Conservation (phyloP, 768 basidiomycete genomes). For the Rhodocollybia butyracea region DNA sequence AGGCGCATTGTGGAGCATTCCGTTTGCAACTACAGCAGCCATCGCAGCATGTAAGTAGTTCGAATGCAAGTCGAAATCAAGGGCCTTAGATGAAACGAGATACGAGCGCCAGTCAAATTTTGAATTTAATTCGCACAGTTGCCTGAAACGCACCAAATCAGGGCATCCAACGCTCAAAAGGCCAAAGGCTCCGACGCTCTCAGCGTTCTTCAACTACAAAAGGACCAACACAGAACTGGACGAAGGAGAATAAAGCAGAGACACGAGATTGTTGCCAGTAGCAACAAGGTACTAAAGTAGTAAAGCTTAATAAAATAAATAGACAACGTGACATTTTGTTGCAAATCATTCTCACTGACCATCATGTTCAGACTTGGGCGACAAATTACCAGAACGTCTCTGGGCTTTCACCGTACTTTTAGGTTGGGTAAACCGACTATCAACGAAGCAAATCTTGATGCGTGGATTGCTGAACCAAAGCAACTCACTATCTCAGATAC, state of each 20-base stretch:
- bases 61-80: not conserved
- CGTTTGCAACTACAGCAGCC: constrained; percentile 31
- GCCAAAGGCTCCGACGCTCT: not conserved
- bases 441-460: constrained; percentile 34
- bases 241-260: not conserved
- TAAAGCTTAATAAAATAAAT: not conserved
- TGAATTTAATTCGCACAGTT: too few relatives aligned
- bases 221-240: not conserved
- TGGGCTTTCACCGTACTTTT: too few relatives aligned
- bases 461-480: constrained; percentile 52
- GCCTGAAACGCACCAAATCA: not conserved
- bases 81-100: too few relatives aligned
- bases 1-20: constrained; percentile 28
- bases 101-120: too few relatives aligned
- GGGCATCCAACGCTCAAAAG: not conserved
- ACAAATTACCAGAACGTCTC: not conserved
- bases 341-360: not conserved
- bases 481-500: constrained; percentile 44
- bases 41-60: constrained; percentile 10
- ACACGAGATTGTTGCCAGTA: too few relatives aligned
- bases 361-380: not conserved
- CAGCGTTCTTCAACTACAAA: not conserved
- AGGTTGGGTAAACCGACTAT: not conserved
- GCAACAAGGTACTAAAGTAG: too few relatives aligned
- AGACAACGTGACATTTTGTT: not conserved